A percentile compares a stretch with the other conserved stretches of the same genome.
Evolutionary conservation across 805 yeast genomes (phyloP).

Genomic region (Novakomyces olei): DNA sequence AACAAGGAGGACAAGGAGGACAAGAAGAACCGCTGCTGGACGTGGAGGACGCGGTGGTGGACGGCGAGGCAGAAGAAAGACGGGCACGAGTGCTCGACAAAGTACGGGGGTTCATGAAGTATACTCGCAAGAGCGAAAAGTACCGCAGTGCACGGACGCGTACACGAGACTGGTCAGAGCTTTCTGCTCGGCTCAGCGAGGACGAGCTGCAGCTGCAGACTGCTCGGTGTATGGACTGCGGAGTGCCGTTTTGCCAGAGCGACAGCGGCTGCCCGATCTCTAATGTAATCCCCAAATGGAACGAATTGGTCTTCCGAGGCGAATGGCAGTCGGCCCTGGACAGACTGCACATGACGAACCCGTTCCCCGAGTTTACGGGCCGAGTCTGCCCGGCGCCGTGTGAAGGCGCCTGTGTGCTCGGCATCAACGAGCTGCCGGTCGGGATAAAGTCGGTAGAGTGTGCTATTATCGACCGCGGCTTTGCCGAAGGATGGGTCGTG

Average conservation of each 20-base stretch:
- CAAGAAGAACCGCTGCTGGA: constrained; percentile 66
- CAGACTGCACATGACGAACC: constrained; percentile 81
- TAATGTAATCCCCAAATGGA: constrained; percentile 93
- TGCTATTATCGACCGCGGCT: constrained; percentile 89
- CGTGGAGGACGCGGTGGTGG: constrained; percentile 69
- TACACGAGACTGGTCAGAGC: constrained; percentile 79
- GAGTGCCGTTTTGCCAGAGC: constrained; percentile 95
- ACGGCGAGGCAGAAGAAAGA: constrained; percentile 40
- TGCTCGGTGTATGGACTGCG: constrained; percentile 98
- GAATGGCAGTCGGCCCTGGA: constrained; percentile 88
- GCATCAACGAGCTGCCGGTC: constrained; percentile 84
- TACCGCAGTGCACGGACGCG: constrained; percentile 61
- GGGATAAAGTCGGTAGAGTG: constrained; percentile 92
- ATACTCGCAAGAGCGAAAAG: constrained; percentile 68
- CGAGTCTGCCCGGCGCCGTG: constrained; percentile 98
- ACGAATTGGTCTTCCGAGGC: constrained; percentile 83
- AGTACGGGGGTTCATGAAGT: constrained; percentile 79
- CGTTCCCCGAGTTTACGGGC: constrained; percentile 96
- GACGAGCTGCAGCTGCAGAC: constrained; percentile 79
- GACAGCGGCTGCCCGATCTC: constrained; percentile 97
- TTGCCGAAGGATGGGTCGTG: constrained; percentile 87
- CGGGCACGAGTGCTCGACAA: constrained; percentile 48
- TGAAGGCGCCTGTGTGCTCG: constrained; percentile 88
- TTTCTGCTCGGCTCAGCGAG: constrained; percentile 56
- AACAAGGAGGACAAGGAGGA: constrained; percentile 18